Conservation (phyloP, 2,329 filamentous ascomycete species). For the Thelonectria blattea region DNA sequence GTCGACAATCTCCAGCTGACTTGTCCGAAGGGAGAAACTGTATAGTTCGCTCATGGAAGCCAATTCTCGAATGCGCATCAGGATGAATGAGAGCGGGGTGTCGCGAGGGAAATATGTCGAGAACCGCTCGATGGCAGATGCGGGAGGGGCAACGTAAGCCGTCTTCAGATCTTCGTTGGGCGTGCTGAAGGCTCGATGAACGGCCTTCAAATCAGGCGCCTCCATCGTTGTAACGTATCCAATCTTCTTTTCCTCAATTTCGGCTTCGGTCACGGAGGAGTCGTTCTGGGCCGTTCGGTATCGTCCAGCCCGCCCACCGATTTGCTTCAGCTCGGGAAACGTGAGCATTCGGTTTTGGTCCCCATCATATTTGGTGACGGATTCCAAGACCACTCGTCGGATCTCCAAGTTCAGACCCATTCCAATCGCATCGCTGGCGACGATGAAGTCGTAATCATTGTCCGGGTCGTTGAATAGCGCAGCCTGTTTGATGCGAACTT, state of each 20-base stretch:
- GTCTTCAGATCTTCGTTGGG: constrained; percentile 70
- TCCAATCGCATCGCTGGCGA: constrained; percentile 93
- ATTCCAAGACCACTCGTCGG: constrained; percentile 88
- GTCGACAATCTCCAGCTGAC: constrained; percentile 72
- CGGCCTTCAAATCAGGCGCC: constrained; percentile 65
- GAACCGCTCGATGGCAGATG: constrained; percentile 74
- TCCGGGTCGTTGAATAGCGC: constrained; percentile 92
- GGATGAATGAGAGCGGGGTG: constrained; percentile 83
- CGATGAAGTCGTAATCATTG: constrained; percentile 94
- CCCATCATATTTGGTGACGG: constrained; percentile 75
- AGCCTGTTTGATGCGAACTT: constrained; percentile 91
- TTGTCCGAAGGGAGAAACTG: constrained; percentile 64
- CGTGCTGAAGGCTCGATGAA: constrained; percentile 67
- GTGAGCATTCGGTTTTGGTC: constrained; percentile 61
- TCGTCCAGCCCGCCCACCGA: constrained; percentile 88
- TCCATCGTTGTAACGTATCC: constrained; percentile 85
- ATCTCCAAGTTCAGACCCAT: constrained; percentile 97
- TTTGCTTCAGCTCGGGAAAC: constrained; percentile 88
- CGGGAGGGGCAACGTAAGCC: constrained; percentile 78
- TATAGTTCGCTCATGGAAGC: constrained; percentile 69
- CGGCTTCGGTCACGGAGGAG: constrained; percentile 1
- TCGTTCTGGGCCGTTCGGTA: constrained; percentile 68
- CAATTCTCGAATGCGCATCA: constrained; percentile 76
- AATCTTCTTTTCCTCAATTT: constrained; percentile 49
- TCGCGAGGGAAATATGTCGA: constrained; percentile 79